Base-by-base conservation (phyloP, 2,329 filamentous ascomycete species). In the Curvularia eragrostidis region DNA sequence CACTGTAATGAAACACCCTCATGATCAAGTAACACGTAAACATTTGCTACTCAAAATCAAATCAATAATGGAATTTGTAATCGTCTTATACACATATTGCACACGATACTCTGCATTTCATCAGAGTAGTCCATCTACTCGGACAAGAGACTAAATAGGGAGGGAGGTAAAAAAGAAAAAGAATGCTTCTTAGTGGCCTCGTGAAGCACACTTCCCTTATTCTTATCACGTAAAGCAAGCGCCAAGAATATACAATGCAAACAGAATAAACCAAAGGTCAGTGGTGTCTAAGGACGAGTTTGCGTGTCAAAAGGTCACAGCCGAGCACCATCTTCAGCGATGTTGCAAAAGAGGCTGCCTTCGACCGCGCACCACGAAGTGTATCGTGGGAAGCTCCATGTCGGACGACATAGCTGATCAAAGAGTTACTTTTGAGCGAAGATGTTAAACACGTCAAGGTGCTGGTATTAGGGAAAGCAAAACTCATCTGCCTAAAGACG, bases 381-480 rank as follows among this genome's bases (percentile, higher is more conserved):
- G 32, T n/a, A 39, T 28, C 24, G 26, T 39, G 23, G 34, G n/a
- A 8, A n/a, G 15, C 34, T 39, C 32, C 19, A 44, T 26, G 23
- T 32, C 13, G 13, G 26, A 32, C 7, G 5, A 38, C 39, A n/a
- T n/a, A 42, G 34, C 43, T 58, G 36, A 54, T 28, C 47, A 55
- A 55, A 9, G 51, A 48, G 48, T 58, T 54, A 61, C 43, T 48
- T 52, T 51, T 42, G 42, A 42, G 41, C 36, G 55, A n/a, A 28
- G 36, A 18, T 24, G n/a, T 43, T 41, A 36, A 15, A 48, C 23
- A 41, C 18, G 26, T 50, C 26, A 38, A 52, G 39, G 39, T 18
- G 53, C 34, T 53, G 30, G 49, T 23, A n/a, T 12, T 28, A 47
- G 52, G 49, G 36, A 24, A 36, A 50, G 50, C 49, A 59, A 43